Percentiles rank a stretch among this genome's conserved stretches.
Evolutionary conservation across 1,284 basidiomycete species (phyloP).

Genomic region (Ceratobasidium sp.): DNA sequence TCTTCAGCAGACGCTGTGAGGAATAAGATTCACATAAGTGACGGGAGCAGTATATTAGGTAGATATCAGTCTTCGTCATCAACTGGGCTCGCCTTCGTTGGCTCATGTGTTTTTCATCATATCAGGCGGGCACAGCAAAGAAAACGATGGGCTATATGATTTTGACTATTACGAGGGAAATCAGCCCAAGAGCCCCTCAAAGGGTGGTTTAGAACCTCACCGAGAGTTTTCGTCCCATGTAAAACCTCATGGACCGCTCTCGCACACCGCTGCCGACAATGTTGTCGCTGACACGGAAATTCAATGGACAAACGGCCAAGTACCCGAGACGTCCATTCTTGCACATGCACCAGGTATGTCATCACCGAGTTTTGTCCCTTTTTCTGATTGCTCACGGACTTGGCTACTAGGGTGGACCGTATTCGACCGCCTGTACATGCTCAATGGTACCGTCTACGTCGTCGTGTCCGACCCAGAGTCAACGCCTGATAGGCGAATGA

Average conservation of each 20-base stretch:
- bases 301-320: slow-evolving; percentile 41
- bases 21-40: slow-evolving; percentile 28
- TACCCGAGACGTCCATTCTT: slow-evolving; percentile 47
- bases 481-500: slow-evolving; percentile 59
- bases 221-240: slow-evolving; percentile 42
- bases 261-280: slow-evolving; percentile 21
- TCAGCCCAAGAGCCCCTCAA: slow-evolving; percentile 15
- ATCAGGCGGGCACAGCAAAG: slow-evolving; percentile 30
- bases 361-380: background rate
- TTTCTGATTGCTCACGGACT: background rate
- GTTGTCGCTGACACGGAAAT: slow-evolving; percentile 41
- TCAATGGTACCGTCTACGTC: slow-evolving; percentile 51
- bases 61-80: no score
- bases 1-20: slow-evolving; percentile 11
- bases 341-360: slow-evolving; percentile 50
- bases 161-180: slow-evolving; percentile 34
- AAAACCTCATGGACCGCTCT: slow-evolving; percentile 28
- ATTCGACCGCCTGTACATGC: slow-evolving; percentile 50
- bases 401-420: slow-evolving; percentile 50
- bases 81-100: no score
- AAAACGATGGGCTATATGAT: slow-evolving; percentile 36
- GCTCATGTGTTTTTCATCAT: no score
- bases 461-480: slow-evolving; percentile 57
- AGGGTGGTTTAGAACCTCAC: background rate
- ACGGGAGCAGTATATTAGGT: slow-evolving; percentile 23